Base-by-base conservation (phyloP, 768 basidiomycete genomes). In the Suillus decipiens region DNA sequence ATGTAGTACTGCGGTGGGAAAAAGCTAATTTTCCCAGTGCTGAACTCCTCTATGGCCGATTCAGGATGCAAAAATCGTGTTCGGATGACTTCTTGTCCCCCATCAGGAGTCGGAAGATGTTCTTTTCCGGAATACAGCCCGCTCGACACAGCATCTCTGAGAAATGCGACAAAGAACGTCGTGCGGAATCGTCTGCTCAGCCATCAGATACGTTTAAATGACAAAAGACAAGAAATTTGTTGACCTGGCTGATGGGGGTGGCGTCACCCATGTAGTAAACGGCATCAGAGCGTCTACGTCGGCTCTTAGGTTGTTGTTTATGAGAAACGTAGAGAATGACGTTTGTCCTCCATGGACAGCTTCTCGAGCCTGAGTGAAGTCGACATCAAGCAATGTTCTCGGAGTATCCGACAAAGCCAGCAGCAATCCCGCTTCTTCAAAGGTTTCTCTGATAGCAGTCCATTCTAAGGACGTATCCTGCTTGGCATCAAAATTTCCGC, bases 1-100 rank as follows among this genome's bases (percentile, higher is more conserved):
- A 92, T 81, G 71, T 92, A 92, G 69, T 81, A 88, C 70, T 92
- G 90, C 14, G 90, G 90, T 19, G 89, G 89, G 86, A 90, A 86
- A 51, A 90, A 78, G 4, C 78, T 78, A 63, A 90, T 85, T 62
- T 80, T 78, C 24, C 81, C 77, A 36, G 76, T 76, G 22, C 70
- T 73, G 69, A 83, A 86, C 70, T 86, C 86, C 2, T 76, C 72
- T 56, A 92, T 74, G 22, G 84, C 86, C 17, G 75, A 75, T 8
- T 66, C 69, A 0, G 88, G 88, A 66, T 82, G 85, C 36, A 89
- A 62, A 71, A 90, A 92, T n/a, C 84, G 84, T 3, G 88, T 84
- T 43, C 84, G 81, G 57, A 89, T 79, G 62, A 92, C 86, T 75
- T 92, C 90, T 67, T 84, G 83, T 0, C 86, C 86, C 53, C 87